Percentiles rank a stretch among this genome's conserved stretches.
phyloP scores from a whole-genome alignment of 139 green algal genomes.

The Picochlorum sp. region DNA sequence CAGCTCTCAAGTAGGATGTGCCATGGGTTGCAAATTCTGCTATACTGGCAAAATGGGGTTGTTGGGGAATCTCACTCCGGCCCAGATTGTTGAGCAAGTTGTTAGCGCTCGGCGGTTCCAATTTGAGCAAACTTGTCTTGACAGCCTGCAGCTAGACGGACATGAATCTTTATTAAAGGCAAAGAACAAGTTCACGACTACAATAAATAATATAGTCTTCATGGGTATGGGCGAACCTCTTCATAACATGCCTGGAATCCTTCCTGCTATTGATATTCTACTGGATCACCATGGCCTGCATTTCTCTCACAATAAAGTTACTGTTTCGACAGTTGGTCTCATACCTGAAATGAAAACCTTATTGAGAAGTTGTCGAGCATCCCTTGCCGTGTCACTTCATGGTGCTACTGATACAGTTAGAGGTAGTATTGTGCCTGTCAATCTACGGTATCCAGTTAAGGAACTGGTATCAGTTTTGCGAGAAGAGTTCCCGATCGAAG shows the following conservation, averaged over 20 bases:
- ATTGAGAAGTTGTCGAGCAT: constrained; percentile 20
- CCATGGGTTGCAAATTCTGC: constrained; percentile 77
- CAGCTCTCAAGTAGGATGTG: constrained; percentile 60
- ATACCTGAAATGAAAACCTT: constrained; percentile 69
- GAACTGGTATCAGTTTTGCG: constrained; percentile 37
- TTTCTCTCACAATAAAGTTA: constrained; percentile 59
- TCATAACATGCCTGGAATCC: constrained; percentile 61
- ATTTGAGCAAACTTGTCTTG: too few relatives aligned
- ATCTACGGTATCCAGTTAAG: constrained; percentile 54
- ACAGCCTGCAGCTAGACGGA: too few relatives aligned
- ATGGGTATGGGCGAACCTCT: constrained; percentile 82
- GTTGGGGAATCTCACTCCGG: constrained; percentile 49
- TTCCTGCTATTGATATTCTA: constrained; percentile 58
- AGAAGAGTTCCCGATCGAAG: constrained; percentile 34
- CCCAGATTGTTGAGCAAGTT: constrained; percentile 76
- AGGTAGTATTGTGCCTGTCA: constrained; percentile 81
- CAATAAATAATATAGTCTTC: constrained; percentile 76
- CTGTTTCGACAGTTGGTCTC: constrained; percentile 42
- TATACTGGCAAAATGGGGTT: constrained; percentile 70
- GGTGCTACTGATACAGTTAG: constrained; percentile 80
- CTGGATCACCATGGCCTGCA: constrained; percentile 53
- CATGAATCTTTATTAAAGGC: constrained; percentile 1
- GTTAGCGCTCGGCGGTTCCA: constrained; percentile 36
- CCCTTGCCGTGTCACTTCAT: constrained; percentile 82
- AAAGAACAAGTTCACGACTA: neutral